A percentile compares a stretch with the other conserved stretches of the same genome.
Evolutionary conservation across 257 asterid species (phyloP).

Genomic region (Phtheirospermum japonicum): DNA sequence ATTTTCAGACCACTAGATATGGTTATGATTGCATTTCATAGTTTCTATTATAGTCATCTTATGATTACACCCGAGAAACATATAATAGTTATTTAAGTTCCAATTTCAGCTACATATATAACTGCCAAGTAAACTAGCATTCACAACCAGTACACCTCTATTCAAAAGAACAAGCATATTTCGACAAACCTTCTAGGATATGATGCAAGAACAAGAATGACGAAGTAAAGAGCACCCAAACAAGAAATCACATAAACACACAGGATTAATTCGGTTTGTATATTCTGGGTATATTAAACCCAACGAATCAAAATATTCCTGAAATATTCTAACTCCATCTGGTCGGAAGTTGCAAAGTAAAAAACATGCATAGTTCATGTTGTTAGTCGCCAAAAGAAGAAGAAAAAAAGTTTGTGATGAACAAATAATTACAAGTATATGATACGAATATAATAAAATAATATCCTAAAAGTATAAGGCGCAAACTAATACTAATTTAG

Average conservation of each 20-base stretch:
- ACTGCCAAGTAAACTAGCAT: neutral
- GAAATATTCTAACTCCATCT: no score
- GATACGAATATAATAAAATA: neutral
- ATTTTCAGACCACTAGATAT: neutral
- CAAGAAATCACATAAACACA: neutral
- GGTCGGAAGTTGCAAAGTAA: no score
- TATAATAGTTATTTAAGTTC: neutral
- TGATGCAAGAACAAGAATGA: neutral
- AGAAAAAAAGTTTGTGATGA: no score
- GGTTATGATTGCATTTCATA: neutral
- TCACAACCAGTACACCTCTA: neutral
- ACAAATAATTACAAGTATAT: neutral
- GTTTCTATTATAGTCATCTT: no score
- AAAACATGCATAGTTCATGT: no score
- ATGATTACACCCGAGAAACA: neutral
- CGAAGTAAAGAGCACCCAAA: neutral
- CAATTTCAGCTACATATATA: neutral
- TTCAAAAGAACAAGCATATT: neutral
- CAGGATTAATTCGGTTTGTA: neutral
- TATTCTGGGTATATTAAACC: no score
- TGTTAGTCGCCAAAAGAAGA: no score
- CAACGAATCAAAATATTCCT: no score
- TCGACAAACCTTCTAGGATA: neutral
- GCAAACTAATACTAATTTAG: neutral
- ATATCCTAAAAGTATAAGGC: neutral